Conservation (phyloP, 768 basidiomycete genomes). For the Piloderma croceum region DNA sequence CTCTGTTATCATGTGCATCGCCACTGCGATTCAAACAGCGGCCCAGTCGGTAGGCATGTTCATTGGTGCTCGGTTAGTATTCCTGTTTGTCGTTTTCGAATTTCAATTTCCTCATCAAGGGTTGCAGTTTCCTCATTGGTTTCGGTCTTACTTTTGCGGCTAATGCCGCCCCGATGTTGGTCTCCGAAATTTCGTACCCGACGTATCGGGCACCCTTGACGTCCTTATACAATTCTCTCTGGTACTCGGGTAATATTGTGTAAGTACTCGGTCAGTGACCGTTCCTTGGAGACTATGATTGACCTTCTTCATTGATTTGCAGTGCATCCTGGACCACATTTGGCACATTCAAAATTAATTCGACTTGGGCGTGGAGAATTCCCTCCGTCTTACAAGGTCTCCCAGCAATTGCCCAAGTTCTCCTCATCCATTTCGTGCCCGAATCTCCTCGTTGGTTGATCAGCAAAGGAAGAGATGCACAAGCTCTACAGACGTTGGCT, state of each 20-base stretch:
- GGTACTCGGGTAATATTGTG: conserved; percentile 82
- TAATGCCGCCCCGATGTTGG: conserved; percentile 75
- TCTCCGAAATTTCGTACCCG: conserved; percentile 84
- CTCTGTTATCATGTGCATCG: conserved; percentile 64
- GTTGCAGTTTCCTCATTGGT: conserved; percentile 57
- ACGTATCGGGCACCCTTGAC: conserved; percentile 76
- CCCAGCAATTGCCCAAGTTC: conserved; percentile 63
- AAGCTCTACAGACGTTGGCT: conserved; percentile 67
- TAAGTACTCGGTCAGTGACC: conserved; percentile 30
- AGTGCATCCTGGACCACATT: conserved; percentile 83
- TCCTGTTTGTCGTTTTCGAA: background rate
- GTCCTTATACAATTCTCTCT: conserved; percentile 76
- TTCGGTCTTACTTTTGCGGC: conserved; percentile 54
- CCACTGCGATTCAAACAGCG: conserved; percentile 63
- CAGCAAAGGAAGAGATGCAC: conserved; percentile 62
- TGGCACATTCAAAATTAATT: conserved; percentile 66
- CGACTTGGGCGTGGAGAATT: conserved; percentile 77
- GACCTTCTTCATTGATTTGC: conserved; percentile 36
- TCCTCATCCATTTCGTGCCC: conserved; percentile 62
- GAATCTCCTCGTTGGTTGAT: conserved; percentile 85
- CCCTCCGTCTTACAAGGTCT: conserved; percentile 69
- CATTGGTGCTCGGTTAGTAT: conserved; percentile 65
- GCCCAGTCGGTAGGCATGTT: conserved; percentile 73
- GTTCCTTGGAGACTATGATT: conserved; percentile 79
- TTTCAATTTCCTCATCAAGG: conserved; percentile 3